Evolutionary conservation across 345 rosid species (phyloP).

Genomic region (Syzygium grande): DNA sequence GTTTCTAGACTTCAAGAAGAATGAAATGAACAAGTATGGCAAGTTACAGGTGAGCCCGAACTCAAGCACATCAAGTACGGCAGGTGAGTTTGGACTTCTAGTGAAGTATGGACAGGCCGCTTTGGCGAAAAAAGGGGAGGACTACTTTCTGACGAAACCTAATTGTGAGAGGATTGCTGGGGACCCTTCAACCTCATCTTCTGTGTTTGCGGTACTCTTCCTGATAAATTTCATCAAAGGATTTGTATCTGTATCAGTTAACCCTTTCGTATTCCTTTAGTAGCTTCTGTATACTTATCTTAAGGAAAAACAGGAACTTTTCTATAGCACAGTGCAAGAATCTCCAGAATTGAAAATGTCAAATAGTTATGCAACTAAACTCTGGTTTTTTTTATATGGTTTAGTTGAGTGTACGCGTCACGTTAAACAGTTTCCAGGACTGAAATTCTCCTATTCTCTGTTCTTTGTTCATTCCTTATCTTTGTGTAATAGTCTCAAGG

Average conservation of each 20-base stretch:
- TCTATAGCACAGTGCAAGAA: background rate
- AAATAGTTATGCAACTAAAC: background rate
- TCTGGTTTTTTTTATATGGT: background rate
- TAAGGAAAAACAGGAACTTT: background rate
- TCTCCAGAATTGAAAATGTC: background rate
- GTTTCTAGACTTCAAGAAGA: no score
- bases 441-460: background rate
- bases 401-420: background rate
- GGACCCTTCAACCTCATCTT: slow-evolving; percentile 65
- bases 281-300: background rate
- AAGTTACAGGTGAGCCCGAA: no score
- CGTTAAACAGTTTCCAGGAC: background rate
- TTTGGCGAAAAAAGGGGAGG: slow-evolving; percentile 95
- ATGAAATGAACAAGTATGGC: no score
- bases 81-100: no score
- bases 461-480: background rate
- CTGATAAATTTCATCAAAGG: background rate
- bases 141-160: slow-evolving; percentile 70
- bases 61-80: no score
- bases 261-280: background rate
- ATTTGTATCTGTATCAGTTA: background rate
- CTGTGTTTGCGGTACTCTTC: slow-evolving; percentile 79
- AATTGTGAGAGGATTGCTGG: slow-evolving; percentile 77
- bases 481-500: background rate
- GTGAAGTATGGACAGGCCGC: slow-evolving; percentile 95